Conservation (phyloP, 176 grass and related monocot genomes). For the Oryza nivara region DNA sequence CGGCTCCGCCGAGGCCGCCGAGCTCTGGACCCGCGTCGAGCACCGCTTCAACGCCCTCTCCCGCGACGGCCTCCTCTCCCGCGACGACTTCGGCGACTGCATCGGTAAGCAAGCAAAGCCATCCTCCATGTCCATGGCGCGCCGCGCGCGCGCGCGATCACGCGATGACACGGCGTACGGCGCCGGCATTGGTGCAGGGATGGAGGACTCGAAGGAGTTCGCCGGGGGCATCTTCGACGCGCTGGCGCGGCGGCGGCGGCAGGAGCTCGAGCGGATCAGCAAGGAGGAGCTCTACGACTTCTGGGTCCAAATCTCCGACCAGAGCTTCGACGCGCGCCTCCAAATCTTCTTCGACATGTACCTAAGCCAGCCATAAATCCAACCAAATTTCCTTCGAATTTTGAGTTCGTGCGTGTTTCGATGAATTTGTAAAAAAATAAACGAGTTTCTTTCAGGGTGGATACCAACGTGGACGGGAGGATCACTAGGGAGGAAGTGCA, state of each 20-base stretch:
- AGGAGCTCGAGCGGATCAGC: conserved; percentile 76
- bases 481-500: conserved; percentile 87
- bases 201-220: conserved; percentile 95
- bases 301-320: conserved; percentile 98
- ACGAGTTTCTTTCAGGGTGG: conserved; percentile 63
- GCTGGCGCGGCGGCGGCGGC: conserved; percentile 65
- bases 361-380: conserved; percentile 9
- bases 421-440: neutral
- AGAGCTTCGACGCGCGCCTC: conserved; percentile 95
- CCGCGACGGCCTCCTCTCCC: conserved; percentile 70
- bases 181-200: conserved; percentile 52
- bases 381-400: neutral
- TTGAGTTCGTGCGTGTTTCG: neutral
- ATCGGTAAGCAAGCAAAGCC: conserved; percentile 47
- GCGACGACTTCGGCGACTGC: conserved; percentile 91
- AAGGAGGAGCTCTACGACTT: conserved; percentile 97
- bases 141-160: neutral
- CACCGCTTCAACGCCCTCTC: conserved; percentile 66
- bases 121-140: neutral
- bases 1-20: conserved; percentile 34
- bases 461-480: conserved; percentile 87
- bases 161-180: neutral
- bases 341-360: conserved; percentile 99
- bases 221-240: conserved; percentile 90
- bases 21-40: conserved; percentile 69